Conservation (phyloP, 2,329 filamentous ascomycete genomes). For the Emericellopsis atlantica region DNA sequence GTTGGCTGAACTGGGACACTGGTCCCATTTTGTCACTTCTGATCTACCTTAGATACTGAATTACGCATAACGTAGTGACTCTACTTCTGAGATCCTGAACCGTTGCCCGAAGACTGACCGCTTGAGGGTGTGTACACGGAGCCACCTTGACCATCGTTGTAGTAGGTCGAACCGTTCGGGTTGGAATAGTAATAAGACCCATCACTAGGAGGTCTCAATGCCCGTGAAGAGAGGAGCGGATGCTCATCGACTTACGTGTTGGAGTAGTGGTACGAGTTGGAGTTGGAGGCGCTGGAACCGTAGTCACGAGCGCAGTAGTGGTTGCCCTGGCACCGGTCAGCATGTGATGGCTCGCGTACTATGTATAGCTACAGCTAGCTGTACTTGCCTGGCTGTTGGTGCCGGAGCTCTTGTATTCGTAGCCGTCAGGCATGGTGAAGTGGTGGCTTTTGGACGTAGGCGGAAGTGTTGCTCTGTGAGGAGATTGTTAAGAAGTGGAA, state of each 20-base stretch:
- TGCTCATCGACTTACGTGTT: slow-evolving; percentile 33
- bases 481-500: no score
- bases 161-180: slow-evolving; percentile 54
- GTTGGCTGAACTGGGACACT: no score
- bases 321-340: slow-evolving; percentile 40
- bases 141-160: slow-evolving; percentile 46
- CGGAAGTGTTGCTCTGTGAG: no score
- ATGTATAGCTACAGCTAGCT: not conserved
- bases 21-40: no score
- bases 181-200: slow-evolving; percentile 67
- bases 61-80: no score
- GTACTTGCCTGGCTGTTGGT: slow-evolving; percentile 47
- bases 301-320: slow-evolving; percentile 56
- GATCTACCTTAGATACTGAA: no score
- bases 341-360: not conserved
- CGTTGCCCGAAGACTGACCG: slow-evolving; percentile 11
- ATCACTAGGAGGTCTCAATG: slow-evolving; percentile 22
- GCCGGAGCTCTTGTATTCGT: slow-evolving; percentile 36
- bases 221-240: no score
- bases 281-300: slow-evolving; percentile 38
- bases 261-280: slow-evolving; percentile 55
- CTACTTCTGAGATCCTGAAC: no score
- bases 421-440: slow-evolving; percentile 11
- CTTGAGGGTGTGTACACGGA: slow-evolving; percentile 48
- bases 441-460: no score